Conservation (phyloP, 2,329 filamentous ascomycete genomes). For the Stachybotrys chlorohalonatus region DNA sequence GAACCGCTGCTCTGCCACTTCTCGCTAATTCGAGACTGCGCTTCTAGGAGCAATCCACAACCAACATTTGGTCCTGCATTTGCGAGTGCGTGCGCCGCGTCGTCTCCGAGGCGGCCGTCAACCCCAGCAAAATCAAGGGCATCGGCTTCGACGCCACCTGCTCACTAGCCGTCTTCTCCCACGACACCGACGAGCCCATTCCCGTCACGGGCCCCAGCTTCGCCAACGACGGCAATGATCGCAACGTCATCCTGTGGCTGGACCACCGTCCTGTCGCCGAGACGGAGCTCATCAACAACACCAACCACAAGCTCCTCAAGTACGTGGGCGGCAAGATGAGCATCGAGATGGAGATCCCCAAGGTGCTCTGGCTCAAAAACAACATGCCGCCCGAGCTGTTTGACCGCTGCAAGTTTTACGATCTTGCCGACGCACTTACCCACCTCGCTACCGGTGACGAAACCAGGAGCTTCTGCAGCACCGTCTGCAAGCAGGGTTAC, state of each 20-base stretch:
- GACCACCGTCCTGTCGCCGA: constrained; percentile 89
- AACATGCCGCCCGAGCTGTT: constrained; percentile 92
- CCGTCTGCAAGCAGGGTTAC: constrained; percentile 94
- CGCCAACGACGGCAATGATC: constrained; percentile 64
- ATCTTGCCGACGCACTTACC: constrained; percentile 84
- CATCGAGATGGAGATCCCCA: constrained; percentile 99
- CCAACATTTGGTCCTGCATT: constrained; percentile 93
- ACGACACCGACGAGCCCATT: constrained; percentile 84
- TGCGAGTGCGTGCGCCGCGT: constrained; percentile 80
- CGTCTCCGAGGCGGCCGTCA: constrained; percentile 71
- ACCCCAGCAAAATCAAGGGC: constrained; percentile 67
- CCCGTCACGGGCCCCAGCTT: constrained; percentile 87
- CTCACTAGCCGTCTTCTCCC: constrained; percentile 82
- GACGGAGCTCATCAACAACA: constrained; percentile 88
- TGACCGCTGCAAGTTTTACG: constrained; percentile 92
- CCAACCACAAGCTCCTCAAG: constrained; percentile 81
- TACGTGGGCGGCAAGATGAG: constrained; percentile 98
- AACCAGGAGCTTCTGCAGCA: constrained; percentile 87
- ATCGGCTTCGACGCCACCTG: constrained; percentile 99
- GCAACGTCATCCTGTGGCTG: constrained; percentile 95
- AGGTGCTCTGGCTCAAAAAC: constrained; percentile 97
- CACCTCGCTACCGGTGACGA: constrained; percentile 91
- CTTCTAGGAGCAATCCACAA: constrained; percentile 84
- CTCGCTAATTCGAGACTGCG: background rate
- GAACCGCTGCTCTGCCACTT: background rate